Conservation (phyloP, 176 grass and related monocot species). For the Chrysopogon serrulatus region DNA sequence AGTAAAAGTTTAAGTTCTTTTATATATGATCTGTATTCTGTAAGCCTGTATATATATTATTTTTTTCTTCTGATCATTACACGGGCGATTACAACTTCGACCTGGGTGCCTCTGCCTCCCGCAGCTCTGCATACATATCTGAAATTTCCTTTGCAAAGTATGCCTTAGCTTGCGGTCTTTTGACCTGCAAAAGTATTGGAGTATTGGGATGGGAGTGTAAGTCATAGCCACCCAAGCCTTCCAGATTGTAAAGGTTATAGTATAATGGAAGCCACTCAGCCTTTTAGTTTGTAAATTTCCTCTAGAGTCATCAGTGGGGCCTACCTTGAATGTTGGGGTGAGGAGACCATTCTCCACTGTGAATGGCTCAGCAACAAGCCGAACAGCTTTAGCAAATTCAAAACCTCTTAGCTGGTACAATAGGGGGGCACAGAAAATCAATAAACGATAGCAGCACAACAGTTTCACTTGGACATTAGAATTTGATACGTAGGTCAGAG, state of each 20-base stretch:
- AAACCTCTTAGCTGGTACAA: constrained; percentile 85
- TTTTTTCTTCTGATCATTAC: constrained; percentile 8
- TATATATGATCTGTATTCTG: neutral
- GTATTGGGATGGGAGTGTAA: neutral
- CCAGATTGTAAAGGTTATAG: neutral
- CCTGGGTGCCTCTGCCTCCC: constrained; percentile 23
- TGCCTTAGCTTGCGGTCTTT: constrained; percentile 86
- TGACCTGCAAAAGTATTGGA: constrained; percentile 58
- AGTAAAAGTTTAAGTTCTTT: neutral
- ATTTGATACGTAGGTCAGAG: neutral
- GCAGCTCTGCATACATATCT: constrained; percentile 71
- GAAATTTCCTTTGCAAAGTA: constrained; percentile 85
- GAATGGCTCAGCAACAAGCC: constrained; percentile 77
- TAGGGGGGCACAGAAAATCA: neutral
- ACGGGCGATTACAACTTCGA: constrained; percentile 20
- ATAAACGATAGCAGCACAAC: neutral
- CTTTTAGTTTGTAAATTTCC: neutral
- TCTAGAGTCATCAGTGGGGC: constrained; percentile 5
- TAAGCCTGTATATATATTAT: neutral
- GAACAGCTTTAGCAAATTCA: constrained; percentile 81
- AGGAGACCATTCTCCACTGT: constrained; percentile 91
- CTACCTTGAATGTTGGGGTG: constrained; percentile 95
- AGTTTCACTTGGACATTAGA: neutral
- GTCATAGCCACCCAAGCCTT: neutral
- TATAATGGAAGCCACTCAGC: neutral